Evolutionary conservation across 179 eudicot genomes (phyloP).

Genomic region (Spinacia oleracea): DNA sequence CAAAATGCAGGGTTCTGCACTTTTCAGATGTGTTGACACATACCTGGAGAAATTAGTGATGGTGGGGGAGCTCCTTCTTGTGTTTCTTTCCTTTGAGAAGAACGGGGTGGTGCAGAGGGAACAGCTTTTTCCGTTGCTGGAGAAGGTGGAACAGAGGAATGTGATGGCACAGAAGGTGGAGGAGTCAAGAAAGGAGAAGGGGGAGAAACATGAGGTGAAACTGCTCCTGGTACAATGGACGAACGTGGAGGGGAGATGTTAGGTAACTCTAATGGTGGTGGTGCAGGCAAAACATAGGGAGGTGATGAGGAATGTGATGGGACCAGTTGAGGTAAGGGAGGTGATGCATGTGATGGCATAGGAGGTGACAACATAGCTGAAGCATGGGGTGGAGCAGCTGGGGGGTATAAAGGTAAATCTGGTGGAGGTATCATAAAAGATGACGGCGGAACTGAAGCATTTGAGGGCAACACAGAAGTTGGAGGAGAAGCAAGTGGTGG

Average conservation of each 20-base stretch:
- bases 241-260: constrained; percentile 23
- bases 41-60: constrained; percentile 41
- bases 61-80: constrained; percentile 29
- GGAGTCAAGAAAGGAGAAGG: constrained; percentile 10
- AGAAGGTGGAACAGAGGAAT: constrained; percentile 29
- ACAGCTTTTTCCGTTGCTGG: constrained; percentile 19
- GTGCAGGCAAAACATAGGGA: constrained; percentile 23
- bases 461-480: background rate
- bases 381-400: constrained; percentile 18
- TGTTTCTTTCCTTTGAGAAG: constrained; percentile 32
- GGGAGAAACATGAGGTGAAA: constrained; percentile 28
- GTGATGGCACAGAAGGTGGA: constrained; percentile 23
- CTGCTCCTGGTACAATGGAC: constrained; percentile 17
- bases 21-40: constrained; percentile 10
- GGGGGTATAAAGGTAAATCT: constrained; percentile 16
- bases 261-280: constrained; percentile 31
- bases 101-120: constrained; percentile 29
- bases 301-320: constrained; percentile 27
- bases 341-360: constrained; percentile 23
- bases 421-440: constrained; percentile 22
- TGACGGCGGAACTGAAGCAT: constrained; percentile 25
- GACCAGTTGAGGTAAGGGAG: constrained; percentile 23
- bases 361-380: constrained; percentile 22
- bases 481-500: constrained; percentile 23
- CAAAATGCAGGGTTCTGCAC: background rate